phyloP scores from a whole-genome alignment of 441 rosid genomes.

The Pelargonium australe region DNA sequence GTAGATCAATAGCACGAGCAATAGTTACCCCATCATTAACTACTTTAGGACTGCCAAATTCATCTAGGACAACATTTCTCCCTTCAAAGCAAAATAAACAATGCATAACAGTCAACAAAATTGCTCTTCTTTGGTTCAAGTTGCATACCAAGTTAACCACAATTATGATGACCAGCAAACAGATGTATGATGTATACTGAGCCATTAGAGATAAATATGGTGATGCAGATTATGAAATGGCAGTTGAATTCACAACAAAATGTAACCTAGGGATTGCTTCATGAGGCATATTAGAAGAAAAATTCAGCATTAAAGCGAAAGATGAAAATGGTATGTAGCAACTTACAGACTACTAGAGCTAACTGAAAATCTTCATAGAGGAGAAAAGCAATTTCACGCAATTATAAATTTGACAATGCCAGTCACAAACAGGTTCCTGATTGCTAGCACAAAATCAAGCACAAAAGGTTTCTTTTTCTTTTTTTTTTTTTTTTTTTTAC shows the following conservation, averaged over 20 bases:
- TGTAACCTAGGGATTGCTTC: background rate
- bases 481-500: too few relatives aligned
- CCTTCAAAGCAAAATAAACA: constrained; percentile 48
- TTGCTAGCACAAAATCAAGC: background rate
- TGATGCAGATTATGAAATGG: too few relatives aligned
- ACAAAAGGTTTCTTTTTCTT: background rate
- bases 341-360: too few relatives aligned
- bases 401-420: too few relatives aligned
- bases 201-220: too few relatives aligned
- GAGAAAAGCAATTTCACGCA: too few relatives aligned
- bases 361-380: too few relatives aligned
- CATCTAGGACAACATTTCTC: constrained; percentile 92
- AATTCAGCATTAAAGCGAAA: too few relatives aligned
- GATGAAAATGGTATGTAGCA: too few relatives aligned
- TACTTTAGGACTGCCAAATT: constrained; percentile 87
- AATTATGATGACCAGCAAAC: constrained; percentile 15
- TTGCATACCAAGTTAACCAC: constrained; percentile 1
- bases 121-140: background rate
- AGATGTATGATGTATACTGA: background rate
- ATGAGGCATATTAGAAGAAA: too few relatives aligned
- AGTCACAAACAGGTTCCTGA: background rate
- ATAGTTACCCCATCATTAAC: constrained; percentile 96
- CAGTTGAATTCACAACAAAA: background rate
- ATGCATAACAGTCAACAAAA: constrained; percentile 4
- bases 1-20: constrained; percentile 86